Conservation (phyloP, 331 rosid species). For the Rosa hybrid region DNA sequence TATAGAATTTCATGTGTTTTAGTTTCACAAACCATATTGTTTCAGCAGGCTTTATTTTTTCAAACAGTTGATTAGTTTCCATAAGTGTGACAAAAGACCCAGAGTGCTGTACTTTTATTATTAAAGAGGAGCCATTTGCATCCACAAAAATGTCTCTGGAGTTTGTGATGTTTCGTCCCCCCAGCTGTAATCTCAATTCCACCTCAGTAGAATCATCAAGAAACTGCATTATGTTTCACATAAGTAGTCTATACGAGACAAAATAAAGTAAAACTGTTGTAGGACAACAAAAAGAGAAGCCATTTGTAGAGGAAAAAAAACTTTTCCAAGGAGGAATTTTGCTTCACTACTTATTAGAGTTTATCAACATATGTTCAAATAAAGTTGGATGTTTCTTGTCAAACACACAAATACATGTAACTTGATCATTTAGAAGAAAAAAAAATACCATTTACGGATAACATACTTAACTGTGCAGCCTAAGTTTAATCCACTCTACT, state of each 20-base stretch:
- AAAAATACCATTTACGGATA: background rate
- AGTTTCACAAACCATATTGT: conserved; percentile 77
- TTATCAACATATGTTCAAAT: background rate
- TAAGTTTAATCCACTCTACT: background rate
- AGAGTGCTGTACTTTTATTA: conserved; percentile 48
- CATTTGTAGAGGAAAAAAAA: background rate
- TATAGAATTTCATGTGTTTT: background rate
- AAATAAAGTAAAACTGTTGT: conserved; percentile 8
- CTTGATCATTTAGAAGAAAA: background rate
- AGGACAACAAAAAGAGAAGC: background rate
- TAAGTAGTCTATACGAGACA: conserved; percentile 19
- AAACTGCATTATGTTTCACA: conserved; percentile 62
- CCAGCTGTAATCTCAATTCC: conserved; percentile 67
- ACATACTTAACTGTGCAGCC: background rate
- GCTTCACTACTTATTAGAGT: background rate
- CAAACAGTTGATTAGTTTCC: conserved; percentile 71
- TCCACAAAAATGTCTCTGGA: conserved; percentile 63
- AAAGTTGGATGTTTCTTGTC: background rate
- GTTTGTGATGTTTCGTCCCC: conserved; percentile 42
- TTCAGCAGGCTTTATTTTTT: conserved; percentile 77
- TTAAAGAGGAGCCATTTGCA: conserved; percentile 57
- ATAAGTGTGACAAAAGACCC: conserved; percentile 68
- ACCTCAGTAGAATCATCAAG: conserved; percentile 76
- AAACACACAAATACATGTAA: background rate
- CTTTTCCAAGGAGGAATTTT: background rate